Base-by-base conservation (phyloP, 176 grass and related monocot genomes). In the Neostapfia colusana region DNA sequence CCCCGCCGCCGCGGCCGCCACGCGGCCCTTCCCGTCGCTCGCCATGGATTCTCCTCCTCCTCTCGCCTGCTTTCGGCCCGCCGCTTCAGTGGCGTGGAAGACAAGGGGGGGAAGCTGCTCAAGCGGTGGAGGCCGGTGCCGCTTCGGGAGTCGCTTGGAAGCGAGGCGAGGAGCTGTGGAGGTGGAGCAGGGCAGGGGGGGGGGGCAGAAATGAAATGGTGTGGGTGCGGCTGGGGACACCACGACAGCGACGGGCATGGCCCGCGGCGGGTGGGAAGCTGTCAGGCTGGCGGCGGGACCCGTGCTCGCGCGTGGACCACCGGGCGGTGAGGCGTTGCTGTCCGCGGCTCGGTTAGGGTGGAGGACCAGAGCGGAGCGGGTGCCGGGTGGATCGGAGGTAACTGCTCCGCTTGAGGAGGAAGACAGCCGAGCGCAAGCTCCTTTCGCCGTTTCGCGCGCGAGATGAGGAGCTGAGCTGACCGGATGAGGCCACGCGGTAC, bases 141-240 rank as follows among this genome's bases (percentile, higher is more conserved):
- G 20, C 10, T 24, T 73, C 15, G 43, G 61, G 42, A 34, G 76
- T 87, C 36, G 87, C 81, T 85, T 93, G 73, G 68, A 91, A 91
- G 89, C 70, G 89, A 80, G 70, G 70, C 5, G 45, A 79, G 48
- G 53, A 68, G 50, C 23, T 8, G 57, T 13, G 35, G 70, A 13
- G 31, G 62, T 38, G 24, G 36, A 21, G 72, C 25, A 37, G 18
- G 44, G 49, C 49, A 53, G 51, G 21, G 51, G 7, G 2, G 18
- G 17, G 18, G 20, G 20, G 51, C 4, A 26, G 37, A 53, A 5
- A 10, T 27, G 70, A 59, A 69, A 53, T 34, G 72, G 75, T 66
- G 74, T 11, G 31, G 27, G 53, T 34, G 77, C 65, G 64, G 65
- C 49, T 15, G 21, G 5, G 6, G 43, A 18, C 6, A 23, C 13